phyloP scores from a whole-genome alignment of 306 rosid genomes.

The Vachellia pachyceras region DNA sequence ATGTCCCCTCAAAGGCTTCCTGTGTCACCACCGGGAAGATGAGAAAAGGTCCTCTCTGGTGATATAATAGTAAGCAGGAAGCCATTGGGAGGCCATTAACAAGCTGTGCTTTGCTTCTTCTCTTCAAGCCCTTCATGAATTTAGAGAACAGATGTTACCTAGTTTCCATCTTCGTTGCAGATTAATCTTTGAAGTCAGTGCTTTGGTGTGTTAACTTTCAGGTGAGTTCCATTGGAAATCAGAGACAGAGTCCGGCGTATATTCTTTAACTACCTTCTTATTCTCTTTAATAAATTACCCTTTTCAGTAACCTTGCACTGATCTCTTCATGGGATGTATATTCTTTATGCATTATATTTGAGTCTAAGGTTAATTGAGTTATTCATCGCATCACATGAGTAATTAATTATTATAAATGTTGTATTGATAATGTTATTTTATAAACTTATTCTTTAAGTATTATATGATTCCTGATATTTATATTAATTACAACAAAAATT shows the following conservation, averaged over 20 bases:
- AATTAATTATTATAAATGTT: no score
- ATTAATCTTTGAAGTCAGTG: neutral
- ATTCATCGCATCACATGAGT: no score
- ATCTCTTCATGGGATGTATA: no score
- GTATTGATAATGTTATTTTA: no score
- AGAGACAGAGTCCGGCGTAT: neutral
- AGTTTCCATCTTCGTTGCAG: neutral
- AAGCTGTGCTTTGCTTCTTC: conserved; percentile 39
- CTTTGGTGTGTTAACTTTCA: neutral
- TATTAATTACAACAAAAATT: no score
- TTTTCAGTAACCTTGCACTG: no score
- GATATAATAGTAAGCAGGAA: conserved; percentile 23
- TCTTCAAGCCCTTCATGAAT: neutral
- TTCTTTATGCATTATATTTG: no score
- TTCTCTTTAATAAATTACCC: no score
- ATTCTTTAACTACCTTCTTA: no score
- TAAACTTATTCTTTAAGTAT: no score
- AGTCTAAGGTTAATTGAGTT: no score
- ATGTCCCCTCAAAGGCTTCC: conserved; percentile 60
- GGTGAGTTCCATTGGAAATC: neutral
- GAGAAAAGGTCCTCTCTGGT: neutral
- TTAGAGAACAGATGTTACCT: neutral
- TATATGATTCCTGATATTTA: no score
- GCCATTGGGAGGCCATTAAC: conserved; percentile 39
- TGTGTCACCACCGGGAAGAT: neutral